Evolutionary conservation across 2,329 filamentous ascomycete species (phyloP), one percentile per base, ranked within the genome.

Genomic region (Aureobasidium sp.): DNA sequence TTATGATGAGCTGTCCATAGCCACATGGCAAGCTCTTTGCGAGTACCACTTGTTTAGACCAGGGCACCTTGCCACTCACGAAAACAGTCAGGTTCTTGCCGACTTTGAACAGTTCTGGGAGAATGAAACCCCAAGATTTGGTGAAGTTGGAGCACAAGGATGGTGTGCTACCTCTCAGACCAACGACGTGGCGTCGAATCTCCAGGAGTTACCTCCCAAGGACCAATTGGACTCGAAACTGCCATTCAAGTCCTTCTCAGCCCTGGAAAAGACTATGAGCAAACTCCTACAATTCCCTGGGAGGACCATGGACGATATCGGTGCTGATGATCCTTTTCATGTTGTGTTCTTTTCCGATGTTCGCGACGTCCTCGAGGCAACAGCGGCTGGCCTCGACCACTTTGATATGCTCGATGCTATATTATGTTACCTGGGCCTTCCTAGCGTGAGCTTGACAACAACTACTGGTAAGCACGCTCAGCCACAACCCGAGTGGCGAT

Each of bases 71-170:
- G 61, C 9, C 5, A 25, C 10, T 11, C 46, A 54, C 9, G 45
- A 23, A 46, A 65, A 21, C 33, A 64, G 53, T 51, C 59, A 60
- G 10, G 47, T 49, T 1, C 64, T 63, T 15, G 74, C 29, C 46
- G 66, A 67, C 0, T 88, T 96, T 63, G 77, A 82, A 50, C 80
- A 85, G 2, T 96, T 94, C 64, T 97, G 94, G 94, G 90, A 96
- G 62, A 89, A 85, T 60, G 93, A 96, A 69, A 79, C 84, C 0
- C 78, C 88, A 0, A 83, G 93, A 6, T 81, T 96, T 58, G 93
- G 93, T 10, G 93, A 97, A 66, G 68, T 74, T 0, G 78, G 77
- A 1, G 86, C 90, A 2, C 77, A 79, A 63, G 90, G 91, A 0
- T 96, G 91, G 91, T 70, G 68, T 1, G 68, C 75, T n/a, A 85